Conservation (phyloP, 441 rosid genomes). For the Aleurites moluccanus region DNA sequence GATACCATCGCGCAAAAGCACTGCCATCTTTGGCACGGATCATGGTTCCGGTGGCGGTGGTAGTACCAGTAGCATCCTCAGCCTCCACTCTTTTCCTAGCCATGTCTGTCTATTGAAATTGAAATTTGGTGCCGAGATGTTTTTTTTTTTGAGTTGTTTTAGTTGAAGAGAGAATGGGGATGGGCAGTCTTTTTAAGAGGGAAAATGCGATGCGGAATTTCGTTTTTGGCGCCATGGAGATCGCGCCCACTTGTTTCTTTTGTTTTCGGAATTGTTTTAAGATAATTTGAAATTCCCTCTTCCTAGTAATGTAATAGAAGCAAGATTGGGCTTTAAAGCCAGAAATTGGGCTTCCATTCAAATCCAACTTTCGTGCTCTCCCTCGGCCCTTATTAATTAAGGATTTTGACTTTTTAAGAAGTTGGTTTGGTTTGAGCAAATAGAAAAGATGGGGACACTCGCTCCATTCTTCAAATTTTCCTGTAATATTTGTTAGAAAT, state of each 20-base stretch:
- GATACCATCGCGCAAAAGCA: constrained; percentile 75
- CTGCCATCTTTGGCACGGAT: constrained; percentile 77
- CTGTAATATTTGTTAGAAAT: too few relatives aligned
- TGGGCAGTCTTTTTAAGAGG: not conserved
- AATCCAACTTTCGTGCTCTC: too few relatives aligned
- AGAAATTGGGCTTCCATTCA: too few relatives aligned
- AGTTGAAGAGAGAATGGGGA: not conserved
- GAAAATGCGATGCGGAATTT: not conserved
- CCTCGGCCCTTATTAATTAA: too few relatives aligned
- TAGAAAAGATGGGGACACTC: too few relatives aligned
- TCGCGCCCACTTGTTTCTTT: not conserved
- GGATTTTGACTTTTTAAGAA: too few relatives aligned
- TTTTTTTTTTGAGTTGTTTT: too few relatives aligned
- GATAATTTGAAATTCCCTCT: not conserved
- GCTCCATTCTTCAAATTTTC: too few relatives aligned
- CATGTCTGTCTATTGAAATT: constrained; percentile 9
- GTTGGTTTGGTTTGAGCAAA: too few relatives aligned
- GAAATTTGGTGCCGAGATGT: not conserved
- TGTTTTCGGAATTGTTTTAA: not conserved
- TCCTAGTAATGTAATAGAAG: not conserved
- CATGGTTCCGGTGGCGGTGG: constrained; percentile 35
- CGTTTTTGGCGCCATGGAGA: not conserved
- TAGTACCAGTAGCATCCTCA: constrained; percentile 17
- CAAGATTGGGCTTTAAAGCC: not conserved
- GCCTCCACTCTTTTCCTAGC: constrained; percentile 82